Evolutionary conservation across 768 basidiomycete species (phyloP).

Genomic region (Lactarius hengduanensis): DNA sequence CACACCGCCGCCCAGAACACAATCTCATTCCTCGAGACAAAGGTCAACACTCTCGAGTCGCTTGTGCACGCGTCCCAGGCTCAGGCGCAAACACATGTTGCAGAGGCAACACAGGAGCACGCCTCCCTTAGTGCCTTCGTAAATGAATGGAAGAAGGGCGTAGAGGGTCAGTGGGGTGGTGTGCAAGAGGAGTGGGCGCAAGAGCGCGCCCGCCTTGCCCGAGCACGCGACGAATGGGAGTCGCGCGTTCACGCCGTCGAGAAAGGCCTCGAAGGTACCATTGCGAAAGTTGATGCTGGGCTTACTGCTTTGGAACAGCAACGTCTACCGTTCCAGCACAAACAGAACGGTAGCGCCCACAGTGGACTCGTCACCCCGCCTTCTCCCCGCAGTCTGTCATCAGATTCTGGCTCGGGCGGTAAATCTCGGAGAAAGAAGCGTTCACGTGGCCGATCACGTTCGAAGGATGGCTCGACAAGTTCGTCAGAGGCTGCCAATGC

Average conservation of each 20-base stretch:
- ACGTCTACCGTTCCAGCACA: slow-evolving; percentile 28
- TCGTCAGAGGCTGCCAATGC: slow-evolving; percentile 26
- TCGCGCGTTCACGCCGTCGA: slow-evolving; percentile 52
- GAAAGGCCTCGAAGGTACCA: slow-evolving; percentile 48
- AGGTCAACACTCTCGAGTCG: slow-evolving; percentile 66
- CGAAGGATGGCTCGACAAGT: slow-evolving; percentile 28
- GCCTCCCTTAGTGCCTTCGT: slow-evolving; percentile 56
- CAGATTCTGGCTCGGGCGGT: slow-evolving; percentile 46
- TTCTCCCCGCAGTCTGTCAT: slow-evolving; percentile 68
- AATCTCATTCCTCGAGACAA: slow-evolving; percentile 64
- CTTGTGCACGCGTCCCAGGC: slow-evolving; percentile 52
- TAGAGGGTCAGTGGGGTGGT: slow-evolving; percentile 76
- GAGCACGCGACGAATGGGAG: slow-evolving; percentile 84
- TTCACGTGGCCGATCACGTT: slow-evolving; percentile 27
- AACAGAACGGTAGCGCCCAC: slow-evolving; percentile 36
- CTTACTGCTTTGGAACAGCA: slow-evolving; percentile 40
- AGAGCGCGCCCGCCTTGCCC: slow-evolving; percentile 72
- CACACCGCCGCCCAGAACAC: slow-evolving; percentile 76
- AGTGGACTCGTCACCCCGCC: slow-evolving; percentile 72
- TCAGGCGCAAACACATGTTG: slow-evolving; percentile 41
- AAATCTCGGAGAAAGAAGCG: slow-evolving; percentile 28
- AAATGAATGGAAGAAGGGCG: slow-evolving; percentile 69
- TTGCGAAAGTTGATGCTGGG: slow-evolving; percentile 37
- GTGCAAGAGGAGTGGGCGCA: slow-evolving; percentile 81
- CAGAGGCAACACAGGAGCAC: slow-evolving; percentile 40